A percentile compares a stretch with the other conserved stretches of the same genome.
phyloP scores from a whole-genome alignment of 352 stramenopile species.

The Globisporangium paroecandrum region DNA sequence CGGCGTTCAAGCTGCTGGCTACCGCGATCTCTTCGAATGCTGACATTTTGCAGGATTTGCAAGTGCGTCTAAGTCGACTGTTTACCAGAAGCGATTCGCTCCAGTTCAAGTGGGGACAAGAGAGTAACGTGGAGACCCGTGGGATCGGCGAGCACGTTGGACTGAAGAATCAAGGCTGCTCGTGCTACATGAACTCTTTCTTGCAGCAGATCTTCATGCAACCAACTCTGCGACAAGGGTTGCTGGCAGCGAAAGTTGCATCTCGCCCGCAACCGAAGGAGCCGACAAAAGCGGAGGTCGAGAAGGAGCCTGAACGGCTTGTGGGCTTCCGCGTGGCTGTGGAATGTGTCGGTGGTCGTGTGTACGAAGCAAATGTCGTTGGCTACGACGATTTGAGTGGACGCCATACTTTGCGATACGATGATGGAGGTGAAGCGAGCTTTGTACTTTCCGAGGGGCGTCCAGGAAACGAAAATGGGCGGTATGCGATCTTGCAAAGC shows the following conservation, averaged over 20 bases:
- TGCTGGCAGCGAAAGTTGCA: conserved; percentile 71
- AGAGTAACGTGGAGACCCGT: conserved; percentile 78
- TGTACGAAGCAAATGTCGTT: conserved; percentile 92
- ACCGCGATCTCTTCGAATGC: conserved; percentile 71
- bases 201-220: conserved; percentile 97
- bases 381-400: conserved; percentile 80
- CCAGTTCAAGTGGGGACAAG: conserved; percentile 76
- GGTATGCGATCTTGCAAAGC: conserved; percentile 85
- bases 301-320: conserved; percentile 70
- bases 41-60: conserved; percentile 57
- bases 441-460: conserved; percentile 92
- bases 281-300: conserved; percentile 88
- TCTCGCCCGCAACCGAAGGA: conserved; percentile 48
- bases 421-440: conserved; percentile 83
- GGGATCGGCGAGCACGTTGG: conserved; percentile 87
- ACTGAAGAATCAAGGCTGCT: conserved; percentile 98
- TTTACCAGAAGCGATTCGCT: conserved; percentile 65
- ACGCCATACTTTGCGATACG: conserved; percentile 80
- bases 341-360: conserved; percentile 91
- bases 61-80: conserved; percentile 47
- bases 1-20: conserved; percentile 78
- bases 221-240: conserved; percentile 66
- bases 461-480: conserved; percentile 94
- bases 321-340: conserved; percentile 86
- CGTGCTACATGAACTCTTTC: conserved; percentile 99